phyloP scores from a whole-genome alignment of 306 rosid species.

The Datisca glomerata region DNA sequence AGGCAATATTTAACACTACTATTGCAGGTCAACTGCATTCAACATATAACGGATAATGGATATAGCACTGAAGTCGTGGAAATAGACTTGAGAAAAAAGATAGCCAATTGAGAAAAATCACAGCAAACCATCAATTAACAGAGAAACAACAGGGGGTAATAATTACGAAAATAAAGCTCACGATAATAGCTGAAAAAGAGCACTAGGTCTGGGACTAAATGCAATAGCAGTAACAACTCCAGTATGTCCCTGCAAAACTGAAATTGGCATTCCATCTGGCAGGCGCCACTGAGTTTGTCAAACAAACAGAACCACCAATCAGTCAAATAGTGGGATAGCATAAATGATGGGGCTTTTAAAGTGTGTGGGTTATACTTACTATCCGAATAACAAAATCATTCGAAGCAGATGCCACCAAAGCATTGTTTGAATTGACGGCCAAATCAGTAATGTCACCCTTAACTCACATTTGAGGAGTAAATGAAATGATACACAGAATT shows the following conservation, averaged over 20 bases:
- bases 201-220: slow-evolving; percentile 66
- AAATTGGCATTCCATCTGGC: slow-evolving; percentile 80
- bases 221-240: slow-evolving; percentile 82
- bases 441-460: slow-evolving; percentile 86
- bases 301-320: slow-evolving; percentile 16
- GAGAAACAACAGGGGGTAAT: too few relatives aligned
- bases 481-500: slow-evolving; percentile 3
- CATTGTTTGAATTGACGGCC: slow-evolving; percentile 64
- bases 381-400: slow-evolving; percentile 85
- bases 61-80: too few relatives aligned
- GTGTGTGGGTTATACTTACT: too few relatives aligned
- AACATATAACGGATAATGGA: too few relatives aligned
- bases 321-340: too few relatives aligned
- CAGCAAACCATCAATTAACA: too few relatives aligned
- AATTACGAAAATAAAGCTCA: too few relatives aligned
- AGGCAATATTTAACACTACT: too few relatives aligned
- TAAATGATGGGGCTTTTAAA: too few relatives aligned
- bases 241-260: slow-evolving; percentile 79
- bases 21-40: too few relatives aligned
- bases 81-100: too few relatives aligned
- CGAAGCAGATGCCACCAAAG: slow-evolving; percentile 87
- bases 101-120: too few relatives aligned
- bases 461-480: slow-evolving; percentile 10
- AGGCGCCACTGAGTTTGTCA: slow-evolving; percentile 66
- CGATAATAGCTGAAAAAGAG: slow-evolving; percentile 65